These are phyloP conservation scores for Musa itinerans DNA, from an alignment of 176 grass and related monocot genomes.

Conservation along the genomic window DNA sequence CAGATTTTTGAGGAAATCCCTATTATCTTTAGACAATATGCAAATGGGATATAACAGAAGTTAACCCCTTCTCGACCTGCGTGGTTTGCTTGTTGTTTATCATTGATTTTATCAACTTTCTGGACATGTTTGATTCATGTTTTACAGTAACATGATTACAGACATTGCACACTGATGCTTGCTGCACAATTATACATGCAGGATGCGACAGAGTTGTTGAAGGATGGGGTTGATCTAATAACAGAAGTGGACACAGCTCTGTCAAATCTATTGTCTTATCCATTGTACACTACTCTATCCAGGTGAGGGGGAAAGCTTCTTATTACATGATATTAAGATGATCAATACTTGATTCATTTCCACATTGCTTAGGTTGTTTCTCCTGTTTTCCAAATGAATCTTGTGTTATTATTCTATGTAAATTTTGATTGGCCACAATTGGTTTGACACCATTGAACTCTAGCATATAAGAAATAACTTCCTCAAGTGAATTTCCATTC, in stretches of 20 bases:
- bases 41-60: no score
- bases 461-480: no score
- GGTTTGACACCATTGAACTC: no score
- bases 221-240: constrained; percentile 82
- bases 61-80: no score
- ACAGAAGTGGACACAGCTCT: constrained; percentile 67
- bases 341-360: no score
- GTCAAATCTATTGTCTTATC: constrained; percentile 77
- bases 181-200: constrained; percentile 15
- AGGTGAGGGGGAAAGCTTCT: constrained; percentile 32
- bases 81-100: no score
- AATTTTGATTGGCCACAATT: no score
- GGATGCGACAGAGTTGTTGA: constrained; percentile 78
- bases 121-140: neutral
- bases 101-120: no score
- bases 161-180: neutral
- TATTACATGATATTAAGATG: no score
- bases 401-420: no score
- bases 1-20: no score
- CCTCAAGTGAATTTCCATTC: neutral
- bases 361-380: neutral
- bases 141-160: neutral
- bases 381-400: neutral
- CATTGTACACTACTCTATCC: constrained; percentile 56
- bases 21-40: no score